A percentile compares a stretch with the other conserved stretches of the same genome.
Evolutionary conservation across 805 yeast species (phyloP).

Genomic region (Wilhelminamyces savonicus): DNA sequence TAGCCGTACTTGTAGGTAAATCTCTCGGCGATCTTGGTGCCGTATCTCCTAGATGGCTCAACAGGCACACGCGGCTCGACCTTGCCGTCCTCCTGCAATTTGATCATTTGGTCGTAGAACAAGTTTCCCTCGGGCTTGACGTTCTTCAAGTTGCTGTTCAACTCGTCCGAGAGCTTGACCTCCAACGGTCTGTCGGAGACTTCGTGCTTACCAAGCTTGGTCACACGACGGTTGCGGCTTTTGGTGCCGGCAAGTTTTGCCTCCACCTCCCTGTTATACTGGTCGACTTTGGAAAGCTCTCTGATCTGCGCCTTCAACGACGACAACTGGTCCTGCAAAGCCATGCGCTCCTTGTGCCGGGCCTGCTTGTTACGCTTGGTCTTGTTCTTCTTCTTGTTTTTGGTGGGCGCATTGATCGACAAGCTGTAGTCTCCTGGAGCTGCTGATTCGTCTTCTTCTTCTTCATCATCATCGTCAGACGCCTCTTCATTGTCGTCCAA

Average conservation of each 20-base stretch:
- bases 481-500: slow-evolving; percentile 53
- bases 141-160: slow-evolving; percentile 76
- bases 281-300: slow-evolving; percentile 41
- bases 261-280: slow-evolving; percentile 21
- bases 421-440: slow-evolving; percentile 37
- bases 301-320: slow-evolving; percentile 53
- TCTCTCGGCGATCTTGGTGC: slow-evolving; percentile 78
- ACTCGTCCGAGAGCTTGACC: slow-evolving; percentile 83
- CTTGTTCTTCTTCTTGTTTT: slow-evolving; percentile 66
- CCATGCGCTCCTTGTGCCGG: slow-evolving; percentile 52
- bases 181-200: slow-evolving; percentile 45
- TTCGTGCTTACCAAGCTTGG: slow-evolving; percentile 38
- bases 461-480: slow-evolving; percentile 28
- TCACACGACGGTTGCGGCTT: slow-evolving; percentile 22
- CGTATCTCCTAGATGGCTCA: slow-evolving; percentile 57
- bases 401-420: slow-evolving; percentile 69
- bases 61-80: slow-evolving; percentile 78
- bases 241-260: slow-evolving; percentile 27
- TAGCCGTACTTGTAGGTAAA: slow-evolving; percentile 91
- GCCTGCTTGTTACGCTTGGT: slow-evolving; percentile 68
- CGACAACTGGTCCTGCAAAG: slow-evolving; percentile 51
- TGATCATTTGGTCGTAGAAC: slow-evolving; percentile 73
- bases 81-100: slow-evolving; percentile 77
- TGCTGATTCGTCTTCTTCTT: slow-evolving; percentile 21
- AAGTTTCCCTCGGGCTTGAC: slow-evolving; percentile 88